These are phyloP conservation scores for Ceratocystiopsis minuta DNA, from an alignment of 2,329 filamentous ascomycete genomes.

Conservation along the genomic window DNA sequence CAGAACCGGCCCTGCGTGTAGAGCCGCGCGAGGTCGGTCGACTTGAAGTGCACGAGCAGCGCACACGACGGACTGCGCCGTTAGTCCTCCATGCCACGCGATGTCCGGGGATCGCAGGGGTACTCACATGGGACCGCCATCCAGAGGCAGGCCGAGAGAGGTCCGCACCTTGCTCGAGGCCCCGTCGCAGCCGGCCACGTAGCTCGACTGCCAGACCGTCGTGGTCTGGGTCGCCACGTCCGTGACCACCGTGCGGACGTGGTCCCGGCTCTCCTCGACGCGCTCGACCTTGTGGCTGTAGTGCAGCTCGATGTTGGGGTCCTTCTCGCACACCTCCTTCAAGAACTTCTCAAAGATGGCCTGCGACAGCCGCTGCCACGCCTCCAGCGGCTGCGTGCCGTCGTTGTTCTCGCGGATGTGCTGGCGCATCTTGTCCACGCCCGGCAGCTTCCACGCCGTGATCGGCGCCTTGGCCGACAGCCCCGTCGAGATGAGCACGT, in stretches of 20 bases:
- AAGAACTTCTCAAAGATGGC: constrained; percentile 19
- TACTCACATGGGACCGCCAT: constrained; percentile 6
- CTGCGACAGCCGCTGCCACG: constrained; percentile 17
- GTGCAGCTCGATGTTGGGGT: constrained; percentile 11
- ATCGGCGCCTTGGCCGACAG: constrained; percentile 6
- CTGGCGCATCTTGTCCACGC: constrained; percentile 7
- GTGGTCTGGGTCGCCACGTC: background rate
- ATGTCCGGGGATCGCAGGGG: background rate
- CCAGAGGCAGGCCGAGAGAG: constrained; percentile 1
- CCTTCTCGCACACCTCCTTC: constrained; percentile 9
- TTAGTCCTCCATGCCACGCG: no score
- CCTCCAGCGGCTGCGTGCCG: constrained; percentile 15
- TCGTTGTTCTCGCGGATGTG: constrained; percentile 15
- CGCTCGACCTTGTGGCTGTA: constrained; percentile 10
- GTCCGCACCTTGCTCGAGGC: constrained; percentile 1
- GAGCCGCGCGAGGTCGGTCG: constrained; percentile 4
- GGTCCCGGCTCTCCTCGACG: background rate
- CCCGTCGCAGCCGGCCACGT: constrained; percentile 3
- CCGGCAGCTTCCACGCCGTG: constrained; percentile 7
- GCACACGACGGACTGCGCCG: constrained; percentile 2
- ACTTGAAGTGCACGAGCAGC: constrained; percentile 10
- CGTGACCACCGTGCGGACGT: background rate
- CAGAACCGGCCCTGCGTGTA: constrained; percentile 8
- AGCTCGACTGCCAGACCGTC: background rate
- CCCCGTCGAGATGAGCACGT: constrained; percentile 9